These are phyloP conservation scores for Collybiopsis luxurians DNA, from an alignment of 768 basidiomycete genomes.

Conservation along the genomic window DNA sequence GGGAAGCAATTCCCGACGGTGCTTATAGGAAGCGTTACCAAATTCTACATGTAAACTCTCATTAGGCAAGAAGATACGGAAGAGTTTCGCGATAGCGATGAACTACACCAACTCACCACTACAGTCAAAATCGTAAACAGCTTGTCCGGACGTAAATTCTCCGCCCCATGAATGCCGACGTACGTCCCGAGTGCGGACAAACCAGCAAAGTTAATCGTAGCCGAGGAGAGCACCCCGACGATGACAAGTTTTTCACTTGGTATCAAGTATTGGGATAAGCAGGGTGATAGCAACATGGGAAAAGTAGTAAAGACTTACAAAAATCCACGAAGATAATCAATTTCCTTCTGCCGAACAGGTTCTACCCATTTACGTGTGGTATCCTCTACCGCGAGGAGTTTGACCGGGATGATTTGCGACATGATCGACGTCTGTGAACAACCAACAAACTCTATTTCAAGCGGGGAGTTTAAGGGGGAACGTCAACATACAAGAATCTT, in stretches of 20 bases:
- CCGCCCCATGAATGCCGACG: conserved; percentile 1
- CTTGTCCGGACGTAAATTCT: background rate
- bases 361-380: conserved; percentile 2
- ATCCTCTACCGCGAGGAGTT: conserved; percentile 7
- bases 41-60: background rate
- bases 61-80: too few relatives aligned
- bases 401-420: conserved; percentile 8
- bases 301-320: background rate
- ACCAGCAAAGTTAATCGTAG: conserved; percentile 8
- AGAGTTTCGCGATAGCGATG: too few relatives aligned
- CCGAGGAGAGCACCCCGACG: conserved; percentile 5
- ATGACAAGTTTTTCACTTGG: conserved; percentile 4
- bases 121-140: conserved; percentile 8
- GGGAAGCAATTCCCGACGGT: conserved; percentile 8
- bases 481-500: conserved; percentile 4
- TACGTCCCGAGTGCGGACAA: conserved; percentile 3
- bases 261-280: background rate
- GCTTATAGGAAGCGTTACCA: conserved; percentile 7
- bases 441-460: too few relatives aligned
- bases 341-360: conserved; percentile 1
- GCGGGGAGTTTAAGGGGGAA: background rate
- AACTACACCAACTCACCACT: background rate
- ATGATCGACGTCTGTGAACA: conserved; percentile 5
- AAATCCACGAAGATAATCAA: background rate
- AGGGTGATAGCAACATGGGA: background rate